Percentiles rank a stretch among this genome's conserved stretches.
Conservation (phyloP, 352 stramenopile genomes). For the Globisporangium cylindrosporum region DNA sequence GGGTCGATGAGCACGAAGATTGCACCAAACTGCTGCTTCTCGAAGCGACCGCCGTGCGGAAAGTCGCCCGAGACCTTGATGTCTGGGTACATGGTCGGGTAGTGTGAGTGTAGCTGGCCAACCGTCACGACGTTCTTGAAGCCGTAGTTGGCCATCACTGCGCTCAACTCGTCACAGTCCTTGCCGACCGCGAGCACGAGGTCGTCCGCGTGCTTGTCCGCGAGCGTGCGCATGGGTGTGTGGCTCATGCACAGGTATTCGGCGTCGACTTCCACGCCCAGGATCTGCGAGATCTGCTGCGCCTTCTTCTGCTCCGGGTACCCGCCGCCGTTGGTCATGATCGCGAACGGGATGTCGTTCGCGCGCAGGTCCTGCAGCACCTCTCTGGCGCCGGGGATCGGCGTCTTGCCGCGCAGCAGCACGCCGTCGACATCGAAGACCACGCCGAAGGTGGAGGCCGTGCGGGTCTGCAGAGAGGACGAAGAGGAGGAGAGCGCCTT, state of each 20-base stretch:
- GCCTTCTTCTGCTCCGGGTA: slow-evolving; percentile 79
- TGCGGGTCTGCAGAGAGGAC: not conserved
- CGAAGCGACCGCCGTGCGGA: slow-evolving; percentile 30
- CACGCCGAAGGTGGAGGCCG: slow-evolving; percentile 61
- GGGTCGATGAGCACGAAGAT: slow-evolving; percentile 61
- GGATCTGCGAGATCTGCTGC: slow-evolving; percentile 60
- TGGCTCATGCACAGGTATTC: slow-evolving; percentile 73
- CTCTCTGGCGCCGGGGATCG: slow-evolving; percentile 62
- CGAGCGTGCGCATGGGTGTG: slow-evolving; percentile 78
- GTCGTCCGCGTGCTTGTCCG: slow-evolving; percentile 59
- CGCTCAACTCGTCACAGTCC: slow-evolving; percentile 57
- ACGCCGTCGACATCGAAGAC: slow-evolving; percentile 86
- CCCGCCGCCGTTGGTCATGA: slow-evolving; percentile 87
- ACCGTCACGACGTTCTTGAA: slow-evolving; percentile 84
- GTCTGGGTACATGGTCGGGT: slow-evolving; percentile 80
- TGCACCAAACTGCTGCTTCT: slow-evolving; percentile 35
- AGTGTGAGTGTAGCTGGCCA: slow-evolving; percentile 71
- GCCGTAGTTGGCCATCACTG: slow-evolving; percentile 73
- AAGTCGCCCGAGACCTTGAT: slow-evolving; percentile 43
- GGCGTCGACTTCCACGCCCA: slow-evolving; percentile 51
- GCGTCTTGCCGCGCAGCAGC: slow-evolving; percentile 67
- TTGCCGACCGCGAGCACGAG: slow-evolving; percentile 81
- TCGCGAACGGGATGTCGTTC: slow-evolving; percentile 65
- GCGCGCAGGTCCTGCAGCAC: slow-evolving; percentile 67
- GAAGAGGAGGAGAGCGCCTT: not conserved